These are phyloP conservation scores for Mayamaea pseudoterrestris DNA, from an alignment of 108 stramenopile species.

Conservation along the genomic window DNA sequence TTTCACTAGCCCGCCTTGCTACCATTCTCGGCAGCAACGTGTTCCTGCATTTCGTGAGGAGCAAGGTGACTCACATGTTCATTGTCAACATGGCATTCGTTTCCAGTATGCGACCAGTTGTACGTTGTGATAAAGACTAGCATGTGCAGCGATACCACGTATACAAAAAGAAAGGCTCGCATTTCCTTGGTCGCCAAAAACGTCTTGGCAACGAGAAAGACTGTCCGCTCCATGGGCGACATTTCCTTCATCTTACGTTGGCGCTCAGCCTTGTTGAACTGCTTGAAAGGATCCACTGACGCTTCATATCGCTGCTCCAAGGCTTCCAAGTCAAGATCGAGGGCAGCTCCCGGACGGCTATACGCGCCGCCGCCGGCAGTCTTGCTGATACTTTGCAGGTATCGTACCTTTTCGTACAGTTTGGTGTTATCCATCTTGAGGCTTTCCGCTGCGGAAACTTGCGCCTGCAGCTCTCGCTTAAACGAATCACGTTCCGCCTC, in stretches of 20 bases:
- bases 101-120: slow-evolving; percentile 61
- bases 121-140: slow-evolving; percentile 81
- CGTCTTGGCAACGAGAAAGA: slow-evolving; percentile 71
- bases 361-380: slow-evolving; percentile 6
- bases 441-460: slow-evolving; percentile 61
- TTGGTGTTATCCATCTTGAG: slow-evolving; percentile 80
- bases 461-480: slow-evolving; percentile 72
- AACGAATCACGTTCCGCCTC: slow-evolving; percentile 83
- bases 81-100: slow-evolving; percentile 5
- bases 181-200: slow-evolving; percentile 71
- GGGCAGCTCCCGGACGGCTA: slow-evolving; percentile 16
- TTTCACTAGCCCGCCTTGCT: too few species aligned
- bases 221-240: slow-evolving; percentile 77
- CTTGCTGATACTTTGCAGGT: slow-evolving; percentile 59
- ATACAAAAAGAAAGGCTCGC: slow-evolving; percentile 76
- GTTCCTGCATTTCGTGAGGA: slow-evolving; percentile 7
- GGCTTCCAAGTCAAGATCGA: slow-evolving; percentile 78
- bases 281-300: slow-evolving; percentile 80
- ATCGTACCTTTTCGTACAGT: slow-evolving; percentile 84
- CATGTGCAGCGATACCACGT: slow-evolving; percentile 62
- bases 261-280: slow-evolving; percentile 70
- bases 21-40: too few species aligned
- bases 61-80: slow-evolving; percentile 34
- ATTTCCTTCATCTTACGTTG: slow-evolving; percentile 82
- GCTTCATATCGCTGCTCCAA: slow-evolving; percentile 83